Percentiles rank a stretch among this genome's conserved stretches.
phyloP scores from a whole-genome alignment of 495 filamentous ascomycete genomes.

The Amphirosellinia nigrospora region DNA sequence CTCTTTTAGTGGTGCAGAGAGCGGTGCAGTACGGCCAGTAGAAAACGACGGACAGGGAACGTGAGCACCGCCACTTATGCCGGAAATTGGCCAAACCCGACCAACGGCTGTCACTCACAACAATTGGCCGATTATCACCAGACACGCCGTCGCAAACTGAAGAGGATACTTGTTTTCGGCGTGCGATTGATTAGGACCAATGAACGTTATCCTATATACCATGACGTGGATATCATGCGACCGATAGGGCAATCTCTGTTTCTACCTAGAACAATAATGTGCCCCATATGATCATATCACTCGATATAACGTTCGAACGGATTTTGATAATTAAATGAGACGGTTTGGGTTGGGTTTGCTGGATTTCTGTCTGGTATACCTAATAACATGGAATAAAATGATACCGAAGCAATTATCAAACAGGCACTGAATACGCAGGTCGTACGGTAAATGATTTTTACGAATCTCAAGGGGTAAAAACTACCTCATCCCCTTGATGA shows the following conservation, averaged over 20 bases:
- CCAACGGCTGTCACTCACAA: background rate
- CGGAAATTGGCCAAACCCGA: background rate
- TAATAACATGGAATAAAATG: too few relatives aligned
- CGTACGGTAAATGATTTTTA: background rate
- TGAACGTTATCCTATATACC: background rate
- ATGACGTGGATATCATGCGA: background rate
- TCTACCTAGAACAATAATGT: too few relatives aligned
- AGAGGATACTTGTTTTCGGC: background rate
- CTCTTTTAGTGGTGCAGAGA: background rate
- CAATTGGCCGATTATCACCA: background rate
- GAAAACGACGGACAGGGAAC: slow-evolving; percentile 11
- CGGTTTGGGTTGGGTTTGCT: background rate
- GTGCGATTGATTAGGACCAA: background rate
- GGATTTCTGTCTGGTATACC: background rate
- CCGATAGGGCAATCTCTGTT: background rate
- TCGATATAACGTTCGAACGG: background rate
- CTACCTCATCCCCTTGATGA: slow-evolving; percentile 37
- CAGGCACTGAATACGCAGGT: too few relatives aligned
- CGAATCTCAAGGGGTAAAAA: too few relatives aligned
- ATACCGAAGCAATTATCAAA: too few relatives aligned
- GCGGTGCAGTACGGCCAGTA: slow-evolving; percentile 8
- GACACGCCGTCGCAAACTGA: background rate
- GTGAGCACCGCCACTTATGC: background rate
- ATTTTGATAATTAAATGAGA: background rate
- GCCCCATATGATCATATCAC: too few relatives aligned